A percentile compares a stretch with the other conserved stretches of the same genome.
Conservation (phyloP, 768 basidiomycete genomes). For the Dentipellis sp. region DNA sequence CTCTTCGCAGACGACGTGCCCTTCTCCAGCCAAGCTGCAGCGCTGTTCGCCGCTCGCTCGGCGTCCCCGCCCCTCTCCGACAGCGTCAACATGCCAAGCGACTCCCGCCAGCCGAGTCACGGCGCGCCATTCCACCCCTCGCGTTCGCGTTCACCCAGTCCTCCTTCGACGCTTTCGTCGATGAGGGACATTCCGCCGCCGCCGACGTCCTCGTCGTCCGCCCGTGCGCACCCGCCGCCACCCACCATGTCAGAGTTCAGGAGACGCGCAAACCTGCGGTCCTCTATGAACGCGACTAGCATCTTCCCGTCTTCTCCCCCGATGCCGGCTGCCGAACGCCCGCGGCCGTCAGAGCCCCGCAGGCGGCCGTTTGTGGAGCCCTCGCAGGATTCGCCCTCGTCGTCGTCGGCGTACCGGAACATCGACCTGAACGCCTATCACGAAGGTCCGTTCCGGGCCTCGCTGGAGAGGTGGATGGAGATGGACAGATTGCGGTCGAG, state of each 20-base stretch:
- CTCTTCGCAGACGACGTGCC: constrained; percentile 9
- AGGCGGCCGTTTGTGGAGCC: neutral
- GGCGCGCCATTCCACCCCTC: neutral
- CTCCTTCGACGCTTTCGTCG: neutral
- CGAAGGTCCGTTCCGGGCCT: constrained; percentile 22
- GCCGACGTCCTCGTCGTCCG: neutral
- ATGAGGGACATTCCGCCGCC: neutral
- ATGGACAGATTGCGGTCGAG: constrained; percentile 12
- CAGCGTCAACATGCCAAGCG: neutral
- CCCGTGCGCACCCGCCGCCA: neutral
- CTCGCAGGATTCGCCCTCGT: neutral
- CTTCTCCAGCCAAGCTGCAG: constrained; percentile 13
- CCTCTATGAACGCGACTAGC: neutral
- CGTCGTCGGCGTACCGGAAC: neutral
- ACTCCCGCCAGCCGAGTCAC: too few species aligned
- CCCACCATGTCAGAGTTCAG: neutral
- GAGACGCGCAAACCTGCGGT: neutral
- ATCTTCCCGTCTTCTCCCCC: neutral
- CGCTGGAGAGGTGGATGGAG: constrained; percentile 12
- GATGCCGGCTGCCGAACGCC: neutral
- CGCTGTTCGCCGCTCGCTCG: constrained; percentile 10
- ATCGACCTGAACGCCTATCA: constrained; percentile 18
- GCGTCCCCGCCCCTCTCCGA: neutral
- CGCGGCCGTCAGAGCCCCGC: too few species aligned
- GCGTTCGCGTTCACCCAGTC: too few species aligned